Evolutionary conservation across 2,329 filamentous ascomycete species (phyloP), one percentile per base, ranked within the genome.

Genomic region (Xylariaceae sp.): DNA sequence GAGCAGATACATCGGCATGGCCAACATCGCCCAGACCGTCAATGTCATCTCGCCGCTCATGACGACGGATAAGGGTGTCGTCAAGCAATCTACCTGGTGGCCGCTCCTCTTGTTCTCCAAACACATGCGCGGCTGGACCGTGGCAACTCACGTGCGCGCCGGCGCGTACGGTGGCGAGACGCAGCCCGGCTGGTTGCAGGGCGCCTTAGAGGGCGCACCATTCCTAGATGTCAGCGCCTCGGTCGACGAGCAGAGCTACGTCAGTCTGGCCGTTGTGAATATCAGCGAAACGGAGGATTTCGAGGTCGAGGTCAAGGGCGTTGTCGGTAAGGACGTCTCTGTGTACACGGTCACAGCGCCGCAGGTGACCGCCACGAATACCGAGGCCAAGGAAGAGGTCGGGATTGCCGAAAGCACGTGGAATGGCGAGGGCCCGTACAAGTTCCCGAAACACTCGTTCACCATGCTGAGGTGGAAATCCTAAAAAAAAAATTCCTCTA

Each of bases 1-100:
- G 53, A 60, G 57, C 53, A 12, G 48, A 6, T 41, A 58, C 73
- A 74, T 93, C 33, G 88, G 87, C 67, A 92, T 92, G 89, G 88
- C 89, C 31, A 91, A 89, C 69, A 88, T 93, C 54, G 90, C 89
- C 1, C 89, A 92, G 73, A 86, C 80, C 46, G 87, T 92, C 62
- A 92, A 93, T 69, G 89, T 92, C 56, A 91, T 92, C 66, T 86
- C 84, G 1, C 90, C 89, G 1, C 78, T 92, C 9, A 90, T 92
- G 87, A 92, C 90, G 1, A 87, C 79, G 2, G 76, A 79, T 50
- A 74, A 79, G 0, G 88, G 88, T 0, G 73, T 92, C 43, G 71
- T 86, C 45, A 87, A 87, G 76, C 89, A 92, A 76, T 85, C 88
- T 0, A 91, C 85, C 3, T 92, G 87, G 86, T 92, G 87, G 86